Percentiles rank a stretch among this genome's conserved stretches.
Evolutionary conservation across 2,329 filamentous ascomycete genomes (phyloP).

Genomic region (Fusarium fujikuroi): DNA sequence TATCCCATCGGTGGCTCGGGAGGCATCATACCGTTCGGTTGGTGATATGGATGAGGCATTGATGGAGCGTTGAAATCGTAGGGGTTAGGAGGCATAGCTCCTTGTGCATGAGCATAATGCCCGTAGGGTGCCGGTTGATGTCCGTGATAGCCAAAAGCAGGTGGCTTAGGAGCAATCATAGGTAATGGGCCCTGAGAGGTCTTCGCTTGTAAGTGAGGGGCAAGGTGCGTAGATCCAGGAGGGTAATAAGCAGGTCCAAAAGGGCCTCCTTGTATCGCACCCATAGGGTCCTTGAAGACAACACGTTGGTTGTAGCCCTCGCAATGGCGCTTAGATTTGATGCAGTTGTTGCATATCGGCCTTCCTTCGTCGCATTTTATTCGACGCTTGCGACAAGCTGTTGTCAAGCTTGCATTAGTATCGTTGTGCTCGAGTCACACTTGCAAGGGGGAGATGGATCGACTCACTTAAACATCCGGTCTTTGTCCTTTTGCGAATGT

Average conservation of each 20-base stretch:
- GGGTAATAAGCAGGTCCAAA: conserved; percentile 57
- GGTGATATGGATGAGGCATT: conserved; percentile 25
- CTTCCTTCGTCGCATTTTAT: conserved; percentile 97
- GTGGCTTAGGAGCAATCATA: conserved; percentile 64
- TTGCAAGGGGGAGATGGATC: not conserved
- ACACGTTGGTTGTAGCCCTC: conserved; percentile 87
- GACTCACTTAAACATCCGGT: conserved; percentile 88
- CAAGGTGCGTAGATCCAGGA: conserved; percentile 50
- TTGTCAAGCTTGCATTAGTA: conserved; percentile 40
- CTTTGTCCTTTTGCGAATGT: conserved; percentile 80
- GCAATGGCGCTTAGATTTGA: conserved; percentile 85
- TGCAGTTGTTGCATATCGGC: conserved; percentile 84
- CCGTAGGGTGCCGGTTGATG: conserved; percentile 27
- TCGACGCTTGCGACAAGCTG: conserved; percentile 90
- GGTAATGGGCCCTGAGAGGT: conserved; percentile 52
- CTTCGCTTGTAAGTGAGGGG: conserved; percentile 50
- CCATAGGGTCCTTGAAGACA: conserved; percentile 76
- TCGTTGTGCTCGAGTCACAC: not conserved
- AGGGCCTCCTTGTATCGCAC: conserved; percentile 57
- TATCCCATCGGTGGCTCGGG: conserved; percentile 25
- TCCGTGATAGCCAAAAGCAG: conserved; percentile 47
- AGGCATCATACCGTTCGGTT: conserved; percentile 21
- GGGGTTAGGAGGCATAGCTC: conserved; percentile 9
- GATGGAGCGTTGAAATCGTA: conserved; percentile 39
- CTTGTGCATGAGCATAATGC: conserved; percentile 32